Evolutionary conservation across 1,139 yeast genomes (phyloP).

Genomic region (Hyphopichia khmerensis): DNA sequence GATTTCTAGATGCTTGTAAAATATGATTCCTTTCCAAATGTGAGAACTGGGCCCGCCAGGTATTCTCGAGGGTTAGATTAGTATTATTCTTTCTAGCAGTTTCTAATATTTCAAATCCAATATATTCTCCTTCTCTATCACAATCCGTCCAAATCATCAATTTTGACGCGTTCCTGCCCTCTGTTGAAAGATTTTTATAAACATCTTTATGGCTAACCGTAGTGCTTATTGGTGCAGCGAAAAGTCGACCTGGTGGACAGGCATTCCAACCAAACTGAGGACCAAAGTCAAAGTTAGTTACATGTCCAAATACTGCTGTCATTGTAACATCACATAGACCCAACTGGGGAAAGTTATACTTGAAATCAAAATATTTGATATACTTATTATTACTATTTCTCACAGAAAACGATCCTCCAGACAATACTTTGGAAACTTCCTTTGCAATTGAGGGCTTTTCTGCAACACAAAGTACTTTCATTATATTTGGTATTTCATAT

Average conservation of each 20-base stretch:
- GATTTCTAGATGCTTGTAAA: conserved; percentile 68
- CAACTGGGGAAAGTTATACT: conserved; percentile 54
- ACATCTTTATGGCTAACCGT: conserved; percentile 45
- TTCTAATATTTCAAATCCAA: conserved; percentile 79
- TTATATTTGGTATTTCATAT: conserved; percentile 14
- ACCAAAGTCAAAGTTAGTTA: conserved; percentile 66
- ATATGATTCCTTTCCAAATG: conserved; percentile 81
- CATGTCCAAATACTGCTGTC: conserved; percentile 91
- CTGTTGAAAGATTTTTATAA: conserved; percentile 66
- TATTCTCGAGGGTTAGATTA: conserved; percentile 43
- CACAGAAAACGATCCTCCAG: conserved; percentile 62
- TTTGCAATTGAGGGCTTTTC: conserved; percentile 96
- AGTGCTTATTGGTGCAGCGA: conserved; percentile 61
- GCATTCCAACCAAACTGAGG: conserved; percentile 66
- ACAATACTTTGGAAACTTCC: conserved; percentile 71
- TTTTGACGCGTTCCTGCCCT: conserved; percentile 58
- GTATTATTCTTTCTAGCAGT: conserved; percentile 64
- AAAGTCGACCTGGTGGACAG: conserved; percentile 64
- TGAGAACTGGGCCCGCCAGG: conserved; percentile 79
- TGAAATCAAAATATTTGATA: conserved; percentile 79
- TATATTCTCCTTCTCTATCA: conserved; percentile 96
- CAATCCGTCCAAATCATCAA: conserved; percentile 98
- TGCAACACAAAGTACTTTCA: conserved; percentile 90
- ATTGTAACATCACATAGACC: conserved; percentile 81
- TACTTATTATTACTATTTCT: conserved; percentile 58